phyloP scores from a whole-genome alignment of 768 basidiomycete species.

The Boletus fagicola region DNA sequence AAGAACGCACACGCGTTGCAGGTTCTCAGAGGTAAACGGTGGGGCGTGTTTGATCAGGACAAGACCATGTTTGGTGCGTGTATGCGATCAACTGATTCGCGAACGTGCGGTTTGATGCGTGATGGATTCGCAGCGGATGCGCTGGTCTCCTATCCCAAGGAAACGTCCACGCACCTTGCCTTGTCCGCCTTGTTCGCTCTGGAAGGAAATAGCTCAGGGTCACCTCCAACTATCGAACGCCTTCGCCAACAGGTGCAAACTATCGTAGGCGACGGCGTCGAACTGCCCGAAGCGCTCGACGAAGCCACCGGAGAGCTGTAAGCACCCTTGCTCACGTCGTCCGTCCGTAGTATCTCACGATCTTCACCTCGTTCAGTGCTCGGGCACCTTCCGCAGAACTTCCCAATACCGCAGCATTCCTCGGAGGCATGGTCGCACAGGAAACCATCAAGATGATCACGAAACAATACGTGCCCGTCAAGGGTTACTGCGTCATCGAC shows the following conservation, averaged over 20 bases:
- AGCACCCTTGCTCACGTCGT: constrained; percentile 29
- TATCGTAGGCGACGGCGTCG: constrained; percentile 47
- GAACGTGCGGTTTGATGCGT: background rate
- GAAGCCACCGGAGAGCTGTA: constrained; percentile 78
- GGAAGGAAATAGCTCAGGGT: constrained; percentile 28
- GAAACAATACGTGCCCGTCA: constrained; percentile 89
- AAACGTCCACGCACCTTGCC: constrained; percentile 68
- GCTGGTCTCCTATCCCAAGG: constrained; percentile 45
- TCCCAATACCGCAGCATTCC: constrained; percentile 89
- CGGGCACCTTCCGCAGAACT: constrained; percentile 82
- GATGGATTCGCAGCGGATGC: constrained; percentile 37
- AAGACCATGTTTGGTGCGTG: constrained; percentile 46
- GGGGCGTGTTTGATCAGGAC: constrained; percentile 56
- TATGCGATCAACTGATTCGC: background rate
- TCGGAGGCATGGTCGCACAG: constrained; percentile 93
- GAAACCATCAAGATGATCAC: constrained; percentile 98
- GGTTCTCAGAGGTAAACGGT: constrained; percentile 60
- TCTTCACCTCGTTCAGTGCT: constrained; percentile 42
- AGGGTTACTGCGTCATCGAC: constrained; percentile 82
- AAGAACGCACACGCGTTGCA: constrained; percentile 77
- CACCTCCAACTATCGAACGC: constrained; percentile 46
- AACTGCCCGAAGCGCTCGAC: constrained; percentile 54
- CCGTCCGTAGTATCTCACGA: background rate
- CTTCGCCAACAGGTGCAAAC: constrained; percentile 51
- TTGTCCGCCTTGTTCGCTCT: constrained; percentile 55